Evolutionary conservation across 2,329 filamentous ascomycete genomes (phyloP).

Genomic region (Madurella fahalii): DNA sequence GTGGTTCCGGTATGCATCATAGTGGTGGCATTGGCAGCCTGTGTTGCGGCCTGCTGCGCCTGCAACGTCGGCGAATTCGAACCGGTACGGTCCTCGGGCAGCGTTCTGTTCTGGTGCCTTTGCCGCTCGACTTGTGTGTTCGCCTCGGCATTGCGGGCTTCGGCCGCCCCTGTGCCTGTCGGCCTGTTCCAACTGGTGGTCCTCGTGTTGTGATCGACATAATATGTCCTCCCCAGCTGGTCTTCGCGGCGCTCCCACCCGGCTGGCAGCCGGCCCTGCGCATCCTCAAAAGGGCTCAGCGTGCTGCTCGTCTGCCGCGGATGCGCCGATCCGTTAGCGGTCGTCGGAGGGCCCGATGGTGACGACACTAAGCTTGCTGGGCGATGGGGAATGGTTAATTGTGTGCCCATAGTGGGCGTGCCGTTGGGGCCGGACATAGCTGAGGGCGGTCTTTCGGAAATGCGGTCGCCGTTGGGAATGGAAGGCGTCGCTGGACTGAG

Average conservation of each 20-base stretch:
- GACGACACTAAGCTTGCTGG: constrained; percentile 45
- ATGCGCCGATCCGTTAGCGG: constrained; percentile 36
- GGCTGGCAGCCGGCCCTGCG: constrained; percentile 84
- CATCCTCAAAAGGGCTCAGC: constrained; percentile 92
- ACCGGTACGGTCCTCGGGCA: constrained; percentile 92
- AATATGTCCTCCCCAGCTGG: constrained; percentile 91
- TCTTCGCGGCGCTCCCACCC: constrained; percentile 97
- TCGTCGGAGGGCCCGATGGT: constrained; percentile 28
- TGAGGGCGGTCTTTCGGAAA: constrained; percentile 50
- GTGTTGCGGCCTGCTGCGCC: constrained; percentile 44
- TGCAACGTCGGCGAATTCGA: constrained; percentile 81
- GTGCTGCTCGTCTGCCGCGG: constrained; percentile 45
- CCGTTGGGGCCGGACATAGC: constrained; percentile 50
- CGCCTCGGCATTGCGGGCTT: constrained; percentile 76
- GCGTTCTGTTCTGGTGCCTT: constrained; percentile 89
- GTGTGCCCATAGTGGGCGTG: constrained; percentile 37
- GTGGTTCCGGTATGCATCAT: constrained; percentile 96
- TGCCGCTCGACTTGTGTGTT: constrained; percentile 90
- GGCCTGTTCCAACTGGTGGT: constrained; percentile 96
- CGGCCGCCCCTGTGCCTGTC: constrained; percentile 69
- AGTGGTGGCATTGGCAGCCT: constrained; percentile 57
- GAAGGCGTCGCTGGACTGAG: constrained; percentile 42
- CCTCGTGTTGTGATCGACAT: constrained; percentile 95
- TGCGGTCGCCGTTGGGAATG: constrained; percentile 40
- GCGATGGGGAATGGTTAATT: constrained; percentile 42